These are phyloP conservation scores for Russula sp. DNA, from an alignment of 768 basidiomycete genomes.

Conservation along the genomic window DNA sequence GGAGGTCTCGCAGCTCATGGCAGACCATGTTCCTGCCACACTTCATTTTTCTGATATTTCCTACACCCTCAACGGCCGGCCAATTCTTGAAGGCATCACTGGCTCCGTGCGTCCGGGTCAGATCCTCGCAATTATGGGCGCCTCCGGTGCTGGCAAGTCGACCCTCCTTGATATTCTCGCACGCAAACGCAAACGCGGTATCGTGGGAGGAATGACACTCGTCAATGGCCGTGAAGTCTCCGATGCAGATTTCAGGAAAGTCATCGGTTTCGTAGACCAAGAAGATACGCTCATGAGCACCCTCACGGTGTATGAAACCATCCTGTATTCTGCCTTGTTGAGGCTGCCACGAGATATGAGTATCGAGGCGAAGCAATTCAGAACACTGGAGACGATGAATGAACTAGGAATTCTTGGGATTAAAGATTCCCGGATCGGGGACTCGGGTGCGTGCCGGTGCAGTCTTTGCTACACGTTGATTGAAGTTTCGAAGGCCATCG, in stretches of 20 bases:
- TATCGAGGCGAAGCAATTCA: constrained; percentile 86
- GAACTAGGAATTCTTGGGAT: constrained; percentile 92
- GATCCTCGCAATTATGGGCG: constrained; percentile 94
- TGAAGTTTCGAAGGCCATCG: constrained; percentile 52
- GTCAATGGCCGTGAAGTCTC: constrained; percentile 81
- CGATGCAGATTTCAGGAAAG: constrained; percentile 70
- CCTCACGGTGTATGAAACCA: constrained; percentile 96
- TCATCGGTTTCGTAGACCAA: constrained; percentile 95
- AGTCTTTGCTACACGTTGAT: not conserved
- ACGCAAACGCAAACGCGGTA: constrained; percentile 78
- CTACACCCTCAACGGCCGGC: constrained; percentile 62
- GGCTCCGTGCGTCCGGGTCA: constrained; percentile 86
- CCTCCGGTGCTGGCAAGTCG: constrained; percentile 94
- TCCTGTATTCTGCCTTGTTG: constrained; percentile 87
- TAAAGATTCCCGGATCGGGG: constrained; percentile 85
- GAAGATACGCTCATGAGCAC: constrained; percentile 98
- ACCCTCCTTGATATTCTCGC: constrained; percentile 96
- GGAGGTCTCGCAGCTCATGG: constrained; percentile 81
- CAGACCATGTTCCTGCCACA: constrained; percentile 89
- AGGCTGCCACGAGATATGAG: constrained; percentile 94
- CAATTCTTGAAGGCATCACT: constrained; percentile 74
- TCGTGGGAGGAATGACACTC: constrained; percentile 64
- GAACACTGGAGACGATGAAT: constrained; percentile 93
- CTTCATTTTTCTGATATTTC: constrained; percentile 86
- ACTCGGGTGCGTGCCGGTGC: constrained; percentile 51